Conservation (phyloP, 2,329 filamentous ascomycete genomes). For the Fusarium tricinctum region DNA sequence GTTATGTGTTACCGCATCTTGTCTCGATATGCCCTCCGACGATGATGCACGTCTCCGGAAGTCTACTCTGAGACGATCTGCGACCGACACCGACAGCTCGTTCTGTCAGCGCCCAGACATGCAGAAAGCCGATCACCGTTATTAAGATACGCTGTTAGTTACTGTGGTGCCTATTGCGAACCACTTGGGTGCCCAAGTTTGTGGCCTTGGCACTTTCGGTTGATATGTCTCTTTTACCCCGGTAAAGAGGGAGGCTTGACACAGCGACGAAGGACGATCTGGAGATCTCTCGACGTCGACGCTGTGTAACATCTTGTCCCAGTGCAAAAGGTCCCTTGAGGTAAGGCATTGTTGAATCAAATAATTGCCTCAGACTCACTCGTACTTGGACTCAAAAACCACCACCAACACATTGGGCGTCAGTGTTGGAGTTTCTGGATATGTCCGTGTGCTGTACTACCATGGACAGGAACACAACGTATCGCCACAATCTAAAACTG, state of each 20-base stretch:
- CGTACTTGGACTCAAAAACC: slow-evolving; percentile 10
- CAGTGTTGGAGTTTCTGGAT: slow-evolving; percentile 19
- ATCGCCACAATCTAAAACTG: slow-evolving; percentile 30
- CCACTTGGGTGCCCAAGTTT: background rate
- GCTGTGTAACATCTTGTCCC: slow-evolving; percentile 27
- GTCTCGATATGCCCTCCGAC: slow-evolving; percentile 26
- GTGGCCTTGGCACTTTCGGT: slow-evolving; percentile 12
- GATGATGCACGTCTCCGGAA: slow-evolving; percentile 27
- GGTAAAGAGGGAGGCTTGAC: slow-evolving; percentile 13
- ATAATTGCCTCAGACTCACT: slow-evolving; percentile 10
- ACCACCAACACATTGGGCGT: slow-evolving; percentile 34
- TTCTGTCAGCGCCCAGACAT: slow-evolving; percentile 24
- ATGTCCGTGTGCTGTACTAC: slow-evolving; percentile 22
- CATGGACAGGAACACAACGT: slow-evolving; percentile 13
- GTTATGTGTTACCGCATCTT: slow-evolving; percentile 15
- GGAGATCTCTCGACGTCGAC: slow-evolving; percentile 29
- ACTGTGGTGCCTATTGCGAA: background rate
- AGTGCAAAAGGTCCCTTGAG: slow-evolving; percentile 5
- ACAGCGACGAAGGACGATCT: slow-evolving; percentile 30
- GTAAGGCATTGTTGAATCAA: slow-evolving; percentile 21
- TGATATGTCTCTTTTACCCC: background rate
- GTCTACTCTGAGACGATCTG: slow-evolving; percentile 13
- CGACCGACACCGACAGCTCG: slow-evolving; percentile 9
- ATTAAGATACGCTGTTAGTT: background rate
- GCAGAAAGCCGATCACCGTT: slow-evolving; percentile 17